Conservation (phyloP, 2,329 filamentous ascomycete genomes). For the Cordyceps farinosa region DNA sequence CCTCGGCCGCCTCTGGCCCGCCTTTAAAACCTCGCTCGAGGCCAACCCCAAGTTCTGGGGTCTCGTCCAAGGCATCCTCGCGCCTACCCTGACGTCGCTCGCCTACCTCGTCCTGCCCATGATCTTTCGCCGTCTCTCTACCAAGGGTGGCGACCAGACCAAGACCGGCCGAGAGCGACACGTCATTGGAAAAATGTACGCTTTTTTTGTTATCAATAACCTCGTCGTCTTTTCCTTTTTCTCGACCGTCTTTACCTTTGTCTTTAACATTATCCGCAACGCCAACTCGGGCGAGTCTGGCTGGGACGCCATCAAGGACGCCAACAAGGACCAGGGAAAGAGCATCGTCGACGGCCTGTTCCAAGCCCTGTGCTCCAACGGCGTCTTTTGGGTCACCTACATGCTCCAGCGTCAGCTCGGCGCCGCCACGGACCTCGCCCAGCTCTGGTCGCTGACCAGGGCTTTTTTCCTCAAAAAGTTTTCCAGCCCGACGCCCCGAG, state of each 20-base stretch:
- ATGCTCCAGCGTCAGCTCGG: constrained; percentile 89
- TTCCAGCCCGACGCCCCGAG: constrained; percentile 79
- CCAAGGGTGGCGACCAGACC: constrained; percentile 79
- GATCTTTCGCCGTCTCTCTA: constrained; percentile 83
- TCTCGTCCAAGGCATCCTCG: constrained; percentile 84
- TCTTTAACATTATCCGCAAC: constrained; percentile 60
- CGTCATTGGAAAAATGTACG: constrained; percentile 84
- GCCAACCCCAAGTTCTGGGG: constrained; percentile 69
- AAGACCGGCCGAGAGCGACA: constrained; percentile 92
- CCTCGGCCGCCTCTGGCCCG: constrained; percentile 73
- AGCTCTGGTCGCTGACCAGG: constrained; percentile 79
- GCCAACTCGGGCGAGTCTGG: constrained; percentile 52
- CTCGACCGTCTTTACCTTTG: constrained; percentile 73
- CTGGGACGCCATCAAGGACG: constrained; percentile 65
- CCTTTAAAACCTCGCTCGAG: constrained; percentile 64
- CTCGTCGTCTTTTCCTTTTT: constrained; percentile 91
- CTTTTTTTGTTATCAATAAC: constrained; percentile 98
- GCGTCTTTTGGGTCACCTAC: constrained; percentile 92
- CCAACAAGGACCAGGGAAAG: constrained; percentile 25
- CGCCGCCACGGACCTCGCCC: constrained; percentile 88
- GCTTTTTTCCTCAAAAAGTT: constrained; percentile 84
- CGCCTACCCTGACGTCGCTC: constrained; percentile 81
- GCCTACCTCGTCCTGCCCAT: constrained; percentile 86
- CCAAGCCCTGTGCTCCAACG: constrained; percentile 73
- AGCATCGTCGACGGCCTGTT: constrained; percentile 64